A percentile compares a stretch with the other conserved stretches of the same genome.
Conservation (phyloP, 257 asterid species). For the Jasminum sambac region DNA sequence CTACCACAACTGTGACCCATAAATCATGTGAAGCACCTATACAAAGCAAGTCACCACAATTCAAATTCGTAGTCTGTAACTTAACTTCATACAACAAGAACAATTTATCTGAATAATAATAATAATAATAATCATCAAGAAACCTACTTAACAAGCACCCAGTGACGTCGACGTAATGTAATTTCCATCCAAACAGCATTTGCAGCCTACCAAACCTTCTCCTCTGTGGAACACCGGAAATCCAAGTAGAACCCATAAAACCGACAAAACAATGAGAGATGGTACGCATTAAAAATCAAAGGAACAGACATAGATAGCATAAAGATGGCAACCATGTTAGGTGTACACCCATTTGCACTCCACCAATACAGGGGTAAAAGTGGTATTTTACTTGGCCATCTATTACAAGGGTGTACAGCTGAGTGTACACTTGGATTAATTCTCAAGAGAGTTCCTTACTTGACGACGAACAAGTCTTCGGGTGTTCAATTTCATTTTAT, state of each 20-base stretch:
- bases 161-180: slow-evolving; percentile 70
- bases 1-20: slow-evolving; percentile 70
- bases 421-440: no score
- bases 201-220: slow-evolving; percentile 72
- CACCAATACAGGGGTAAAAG: no score
- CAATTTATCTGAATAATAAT: slow-evolving; percentile 3
- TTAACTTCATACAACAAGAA: background rate
- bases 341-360: no score
- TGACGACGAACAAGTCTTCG: slow-evolving; percentile 90
- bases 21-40: slow-evolving; percentile 46
- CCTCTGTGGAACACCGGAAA: slow-evolving; percentile 45
- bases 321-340: background rate
- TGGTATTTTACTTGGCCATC: no score
- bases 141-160: slow-evolving; percentile 54
- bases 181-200: slow-evolving; percentile 75
- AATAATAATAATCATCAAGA: background rate
- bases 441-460: slow-evolving; percentile 41
- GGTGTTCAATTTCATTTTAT: slow-evolving; percentile 71
- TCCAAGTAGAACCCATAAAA: background rate
- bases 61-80: slow-evolving; percentile 6
- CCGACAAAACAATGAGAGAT: background rate
- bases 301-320: background rate
- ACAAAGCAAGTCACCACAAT: slow-evolving; percentile 7
- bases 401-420: no score
- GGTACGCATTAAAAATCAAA: background rate